Evolutionary conservation across 192 early-diverging fungal genomes (phyloP).

Genomic region (Tieghemiomyces parasiticus): DNA sequence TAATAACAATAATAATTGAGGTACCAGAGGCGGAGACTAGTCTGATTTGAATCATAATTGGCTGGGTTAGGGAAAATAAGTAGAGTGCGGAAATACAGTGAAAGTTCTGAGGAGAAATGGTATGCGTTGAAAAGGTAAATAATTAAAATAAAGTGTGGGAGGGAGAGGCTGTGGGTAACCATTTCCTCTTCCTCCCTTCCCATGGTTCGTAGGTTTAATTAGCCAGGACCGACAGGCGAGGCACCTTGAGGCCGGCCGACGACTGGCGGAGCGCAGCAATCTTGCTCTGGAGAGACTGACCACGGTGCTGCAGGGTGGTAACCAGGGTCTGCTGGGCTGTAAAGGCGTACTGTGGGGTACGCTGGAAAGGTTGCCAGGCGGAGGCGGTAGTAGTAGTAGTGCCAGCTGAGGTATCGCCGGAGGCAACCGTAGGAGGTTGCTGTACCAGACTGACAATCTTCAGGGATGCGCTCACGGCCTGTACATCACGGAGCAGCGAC

Average conservation of each 20-base stretch:
- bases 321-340: slow-evolving; percentile 9
- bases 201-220: too few species aligned
- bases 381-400: not conserved
- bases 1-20: too few species aligned
- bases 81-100: too few species aligned
- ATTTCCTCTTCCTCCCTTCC: too few species aligned
- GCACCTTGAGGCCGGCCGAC: not conserved
- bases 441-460: not conserved
- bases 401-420: not conserved
- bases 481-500: slow-evolving; percentile 1
- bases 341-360: slow-evolving; percentile 2
- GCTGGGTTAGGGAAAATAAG: too few species aligned
- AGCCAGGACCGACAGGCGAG: not conserved
- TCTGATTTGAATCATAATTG: too few species aligned
- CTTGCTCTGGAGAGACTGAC: not conserved
- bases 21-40: too few species aligned
- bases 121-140: too few species aligned
- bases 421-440: not conserved
- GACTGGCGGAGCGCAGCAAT: not conserved
- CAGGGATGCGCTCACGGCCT: slow-evolving; percentile 4
- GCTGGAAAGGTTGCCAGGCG: not conserved
- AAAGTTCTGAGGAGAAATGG: too few species aligned
- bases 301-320: slow-evolving; percentile 3
- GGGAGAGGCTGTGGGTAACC: too few species aligned
- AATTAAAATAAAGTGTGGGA: too few species aligned